Evolutionary conservation across 768 basidiomycete genomes (phyloP), one percentile per base, ranked within the genome.

Genomic region (Boletus edulis): DNA sequence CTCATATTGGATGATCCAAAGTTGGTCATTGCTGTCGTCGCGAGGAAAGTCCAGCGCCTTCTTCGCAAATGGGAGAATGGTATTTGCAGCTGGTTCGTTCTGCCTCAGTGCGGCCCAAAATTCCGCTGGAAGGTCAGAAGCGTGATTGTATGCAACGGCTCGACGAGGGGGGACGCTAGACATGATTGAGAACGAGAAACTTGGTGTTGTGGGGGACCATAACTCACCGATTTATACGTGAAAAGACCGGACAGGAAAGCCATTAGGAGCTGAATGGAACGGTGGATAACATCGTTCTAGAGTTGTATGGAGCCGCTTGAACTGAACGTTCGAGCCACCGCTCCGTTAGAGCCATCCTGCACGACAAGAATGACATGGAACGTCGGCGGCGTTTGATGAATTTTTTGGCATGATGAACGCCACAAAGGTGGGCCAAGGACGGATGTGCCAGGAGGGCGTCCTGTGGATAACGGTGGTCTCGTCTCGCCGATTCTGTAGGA

Each of bases 21-120:
- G 29, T 17, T 72, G 66, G 18, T 51, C 40, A 11, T 37, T 37
- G 17, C 17, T 40, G 4, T 29, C 56, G 27, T 35, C 47, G 18
- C 12, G 46, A 50, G 56, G 41, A 18, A 42, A 57, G 11, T 55
- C 35, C 24, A 37, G 52, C 12, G 65, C 60, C 53, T 73, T 73
- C 29, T 39, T 58, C 11, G 77, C 78, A 47, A 75, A 71, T 1
- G 80, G 73, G 37, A 73, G 67, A 35, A 81, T 67, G 54, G 72
- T 66, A 46, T 81, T 80, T 11, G 75, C 71, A 27, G 66, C 60
- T 1, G 59, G 60, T 42, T 77, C 72, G 10, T 73, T 56, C 18
- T 47, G 51, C 11, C n/a, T 48, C 38, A 78, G 55, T 7, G 60
- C 57, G 2, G 35, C 55, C 71, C 72, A 74, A 8, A 77, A 72